A percentile compares a stretch with the other conserved stretches of the same genome.
phyloP scores from a whole-genome alignment of 179 eudicot species.

The Heliamphora pulchella region DNA sequence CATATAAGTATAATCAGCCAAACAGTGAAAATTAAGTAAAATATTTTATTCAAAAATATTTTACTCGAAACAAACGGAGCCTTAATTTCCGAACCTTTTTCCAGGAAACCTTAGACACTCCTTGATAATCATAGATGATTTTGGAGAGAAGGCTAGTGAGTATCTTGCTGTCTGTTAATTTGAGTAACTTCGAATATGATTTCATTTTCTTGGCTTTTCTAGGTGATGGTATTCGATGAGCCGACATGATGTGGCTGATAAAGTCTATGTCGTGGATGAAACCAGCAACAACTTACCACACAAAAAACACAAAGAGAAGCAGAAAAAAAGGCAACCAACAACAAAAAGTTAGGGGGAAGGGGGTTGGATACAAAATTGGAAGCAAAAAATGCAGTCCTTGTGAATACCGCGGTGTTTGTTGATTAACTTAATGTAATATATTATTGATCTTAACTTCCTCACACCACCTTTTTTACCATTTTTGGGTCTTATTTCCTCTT shows the following conservation, averaged over 20 bases:
- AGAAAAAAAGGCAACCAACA: not conserved
- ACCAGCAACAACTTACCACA: slow-evolving; percentile 12
- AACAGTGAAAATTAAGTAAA: too few relatives aligned
- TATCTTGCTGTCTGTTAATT: not conserved
- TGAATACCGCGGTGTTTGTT: slow-evolving; percentile 19
- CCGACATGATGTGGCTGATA: slow-evolving; percentile 21
- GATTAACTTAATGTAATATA: not conserved
- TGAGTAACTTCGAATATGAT: not conserved
- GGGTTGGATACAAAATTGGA: not conserved
- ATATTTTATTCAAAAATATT: too few relatives aligned
- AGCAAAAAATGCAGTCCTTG: slow-evolving; percentile 23
- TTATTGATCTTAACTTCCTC: not conserved
- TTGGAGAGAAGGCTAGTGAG: not conserved
- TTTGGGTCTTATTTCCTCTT: not conserved
- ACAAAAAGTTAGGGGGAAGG: not conserved
- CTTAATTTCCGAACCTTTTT: not conserved
- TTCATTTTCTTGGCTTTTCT: slow-evolving; percentile 9
- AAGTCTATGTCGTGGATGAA: slow-evolving; percentile 19
- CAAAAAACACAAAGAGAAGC: too few relatives aligned
- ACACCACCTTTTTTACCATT: not conserved
- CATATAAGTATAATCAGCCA: too few relatives aligned
- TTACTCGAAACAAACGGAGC: too few relatives aligned
- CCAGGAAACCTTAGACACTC: not conserved
- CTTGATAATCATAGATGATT: not conserved
- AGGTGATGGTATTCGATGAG: slow-evolving; percentile 50